Evolutionary conservation across 257 asterid species (phyloP).

Genomic region (Capsicum rhomboideum): DNA sequence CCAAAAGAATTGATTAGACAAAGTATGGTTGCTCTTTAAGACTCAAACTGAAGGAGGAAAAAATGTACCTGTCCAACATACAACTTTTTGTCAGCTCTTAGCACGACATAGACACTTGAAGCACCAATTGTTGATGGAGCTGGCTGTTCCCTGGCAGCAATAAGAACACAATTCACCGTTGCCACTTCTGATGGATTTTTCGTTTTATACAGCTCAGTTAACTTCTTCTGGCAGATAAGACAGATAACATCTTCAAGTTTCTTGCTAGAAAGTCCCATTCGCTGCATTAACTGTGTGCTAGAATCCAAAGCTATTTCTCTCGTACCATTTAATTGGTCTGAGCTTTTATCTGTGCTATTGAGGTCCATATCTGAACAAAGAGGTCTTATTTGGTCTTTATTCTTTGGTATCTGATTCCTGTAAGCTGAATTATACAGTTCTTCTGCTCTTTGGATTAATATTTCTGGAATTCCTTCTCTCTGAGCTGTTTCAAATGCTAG

Average conservation of each 20-base stretch:
- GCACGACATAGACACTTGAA: conserved; percentile 77
- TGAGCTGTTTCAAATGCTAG: conserved; percentile 96
- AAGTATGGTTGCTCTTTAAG: background rate
- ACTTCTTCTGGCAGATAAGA: conserved; percentile 33
- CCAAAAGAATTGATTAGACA: background rate
- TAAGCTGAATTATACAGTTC: conserved; percentile 60
- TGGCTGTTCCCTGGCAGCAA: conserved; percentile 78
- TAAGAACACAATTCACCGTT: conserved; percentile 37
- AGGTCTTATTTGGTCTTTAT: conserved; percentile 2
- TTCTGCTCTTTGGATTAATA: conserved; percentile 63
- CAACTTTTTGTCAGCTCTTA: conserved; percentile 61
- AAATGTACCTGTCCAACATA: conserved; percentile 82
- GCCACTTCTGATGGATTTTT: conserved; percentile 18
- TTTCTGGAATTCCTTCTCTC: conserved; percentile 77
- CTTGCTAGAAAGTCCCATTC: conserved; percentile 19
- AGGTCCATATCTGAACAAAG: conserved; percentile 3
- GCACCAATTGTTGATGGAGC: conserved; percentile 91
- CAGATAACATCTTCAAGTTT: conserved; percentile 51
- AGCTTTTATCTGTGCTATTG: conserved; percentile 7
- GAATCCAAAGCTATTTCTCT: conserved; percentile 15
- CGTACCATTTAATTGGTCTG: conserved; percentile 7
- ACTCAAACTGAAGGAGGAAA: background rate
- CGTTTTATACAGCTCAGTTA: conserved; percentile 28
- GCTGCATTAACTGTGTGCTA: conserved; percentile 9
- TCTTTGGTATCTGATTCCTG: conserved; percentile 14